Conservation (phyloP, 2,329 filamentous ascomycete genomes). For the Penicillium sp. region DNA sequence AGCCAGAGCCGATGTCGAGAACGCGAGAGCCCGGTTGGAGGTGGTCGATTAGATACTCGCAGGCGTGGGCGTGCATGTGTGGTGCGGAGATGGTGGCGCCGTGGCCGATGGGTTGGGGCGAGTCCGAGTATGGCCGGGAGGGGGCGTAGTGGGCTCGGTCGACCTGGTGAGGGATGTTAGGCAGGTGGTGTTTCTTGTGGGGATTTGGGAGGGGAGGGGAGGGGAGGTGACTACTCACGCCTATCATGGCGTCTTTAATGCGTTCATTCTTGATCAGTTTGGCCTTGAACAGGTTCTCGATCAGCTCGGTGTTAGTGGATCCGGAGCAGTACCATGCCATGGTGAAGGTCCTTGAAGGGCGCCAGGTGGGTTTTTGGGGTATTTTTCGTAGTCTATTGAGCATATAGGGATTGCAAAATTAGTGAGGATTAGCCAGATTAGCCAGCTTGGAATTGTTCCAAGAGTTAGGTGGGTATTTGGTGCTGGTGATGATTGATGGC, state of each 20-base stretch:
- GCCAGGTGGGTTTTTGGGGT: neutral
- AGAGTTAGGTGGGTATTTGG: neutral
- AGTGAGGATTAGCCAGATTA: no score
- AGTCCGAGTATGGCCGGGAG: conserved; percentile 69
- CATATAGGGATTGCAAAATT: neutral
- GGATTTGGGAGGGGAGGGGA: neutral
- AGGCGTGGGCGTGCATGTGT: conserved; percentile 70
- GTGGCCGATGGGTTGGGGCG: conserved; percentile 68
- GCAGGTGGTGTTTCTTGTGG: conserved; percentile 8
- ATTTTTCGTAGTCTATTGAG: neutral
- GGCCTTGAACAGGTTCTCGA: conserved; percentile 60
- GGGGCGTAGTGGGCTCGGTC: conserved; percentile 86
- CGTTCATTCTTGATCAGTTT: conserved; percentile 68
- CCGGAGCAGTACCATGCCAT: conserved; percentile 95
- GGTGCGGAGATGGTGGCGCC: conserved; percentile 70
- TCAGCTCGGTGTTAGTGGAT: conserved; percentile 69
- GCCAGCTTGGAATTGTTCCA: neutral
- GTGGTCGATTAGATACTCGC: conserved; percentile 62
- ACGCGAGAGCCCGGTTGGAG: conserved; percentile 59
- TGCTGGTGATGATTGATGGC: neutral
- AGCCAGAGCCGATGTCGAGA: conserved; percentile 74
- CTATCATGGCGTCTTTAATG: conserved; percentile 79
- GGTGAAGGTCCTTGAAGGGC: conserved; percentile 16
- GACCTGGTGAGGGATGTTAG: conserved; percentile 56
- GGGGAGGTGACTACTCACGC: conserved; percentile 51